Percentiles rank a stretch among this genome's conserved stretches.
phyloP scores from a whole-genome alignment of 1,139 yeast species.

The Blastobotrys capitulatus region DNA sequence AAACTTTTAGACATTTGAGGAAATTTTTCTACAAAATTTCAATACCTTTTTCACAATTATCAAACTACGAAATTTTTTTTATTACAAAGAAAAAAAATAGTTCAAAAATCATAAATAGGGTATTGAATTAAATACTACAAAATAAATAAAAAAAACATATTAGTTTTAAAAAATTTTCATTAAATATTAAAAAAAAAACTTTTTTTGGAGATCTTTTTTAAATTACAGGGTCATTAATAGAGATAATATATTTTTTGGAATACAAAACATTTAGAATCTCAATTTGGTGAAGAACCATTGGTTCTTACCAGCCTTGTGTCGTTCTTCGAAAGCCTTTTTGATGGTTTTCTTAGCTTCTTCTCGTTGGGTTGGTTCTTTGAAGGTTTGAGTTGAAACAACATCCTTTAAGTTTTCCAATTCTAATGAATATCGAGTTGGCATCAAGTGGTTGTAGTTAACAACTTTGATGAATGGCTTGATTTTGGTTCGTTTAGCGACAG shows the following conservation, averaged over 20 bases:
- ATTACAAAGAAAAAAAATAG: too few species aligned
- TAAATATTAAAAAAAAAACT: background rate
- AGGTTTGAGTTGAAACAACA: slow-evolving; percentile 87
- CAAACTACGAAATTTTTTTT: too few species aligned
- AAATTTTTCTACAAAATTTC: too few species aligned
- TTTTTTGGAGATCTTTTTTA: too few species aligned
- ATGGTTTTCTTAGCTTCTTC: slow-evolving; percentile 99
- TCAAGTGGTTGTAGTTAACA: slow-evolving; percentile 99
- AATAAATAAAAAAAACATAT: background rate
- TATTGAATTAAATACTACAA: too few species aligned
- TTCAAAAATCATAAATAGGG: too few species aligned
- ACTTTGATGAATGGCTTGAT: slow-evolving; percentile 99
- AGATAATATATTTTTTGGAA: background rate
- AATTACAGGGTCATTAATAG: background rate
- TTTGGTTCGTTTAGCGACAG: slow-evolving; percentile 94
- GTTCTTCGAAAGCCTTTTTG: slow-evolving; percentile 99
- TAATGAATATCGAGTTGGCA: slow-evolving; percentile 99
- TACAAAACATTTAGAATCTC: slow-evolving; percentile 64
- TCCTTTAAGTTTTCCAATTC: slow-evolving; percentile 95
- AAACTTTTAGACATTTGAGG: too few species aligned
- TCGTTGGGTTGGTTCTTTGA: slow-evolving; percentile 97
- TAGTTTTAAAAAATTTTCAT: background rate
- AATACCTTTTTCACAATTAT: too few species aligned
- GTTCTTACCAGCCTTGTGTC: slow-evolving; percentile 99
- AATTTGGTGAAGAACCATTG: slow-evolving; percentile 99